Conservation (phyloP, 352 stramenopile species). For the Phytophthora ramorum region DNA sequence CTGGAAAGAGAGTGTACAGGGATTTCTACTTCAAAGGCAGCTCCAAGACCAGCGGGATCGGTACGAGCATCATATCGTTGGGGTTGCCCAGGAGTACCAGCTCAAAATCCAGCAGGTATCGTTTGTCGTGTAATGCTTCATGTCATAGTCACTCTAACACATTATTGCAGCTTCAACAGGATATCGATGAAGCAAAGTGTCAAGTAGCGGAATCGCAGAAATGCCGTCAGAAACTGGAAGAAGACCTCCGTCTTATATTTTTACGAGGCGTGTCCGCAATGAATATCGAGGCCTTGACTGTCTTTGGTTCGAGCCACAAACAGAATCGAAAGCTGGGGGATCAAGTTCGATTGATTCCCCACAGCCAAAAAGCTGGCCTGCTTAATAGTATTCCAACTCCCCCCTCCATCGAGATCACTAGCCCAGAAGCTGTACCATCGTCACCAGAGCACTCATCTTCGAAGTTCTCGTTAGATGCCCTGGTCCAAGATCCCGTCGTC, state of each 20-base stretch:
- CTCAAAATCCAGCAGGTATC: conserved; percentile 50
- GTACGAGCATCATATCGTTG: conserved; percentile 37
- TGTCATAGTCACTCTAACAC: conserved; percentile 4
- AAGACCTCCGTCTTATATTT: conserved; percentile 72
- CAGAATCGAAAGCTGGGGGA: conserved; percentile 14
- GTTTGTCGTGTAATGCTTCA: not conserved
- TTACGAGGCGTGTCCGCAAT: conserved; percentile 75
- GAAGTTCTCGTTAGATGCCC: conserved; percentile 4
- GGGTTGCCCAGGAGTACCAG: conserved; percentile 46
- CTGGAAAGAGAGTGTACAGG: conserved; percentile 25
- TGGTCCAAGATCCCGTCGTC: not conserved
- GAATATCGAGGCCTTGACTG: conserved; percentile 76
- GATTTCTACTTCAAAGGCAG: conserved; percentile 11
- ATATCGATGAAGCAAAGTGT: conserved; percentile 45
- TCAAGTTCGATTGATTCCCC: conserved; percentile 3
- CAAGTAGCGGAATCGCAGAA: conserved; percentile 46
- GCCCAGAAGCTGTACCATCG: not conserved
- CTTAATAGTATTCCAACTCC: not conserved
- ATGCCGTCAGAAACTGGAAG: conserved; percentile 58
- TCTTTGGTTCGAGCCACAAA: conserved; percentile 66
- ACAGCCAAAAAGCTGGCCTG: not conserved
- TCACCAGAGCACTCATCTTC: conserved; percentile 1
- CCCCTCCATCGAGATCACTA: not conserved
- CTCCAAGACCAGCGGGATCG: conserved; percentile 41
- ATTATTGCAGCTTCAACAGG: conserved; percentile 43